Evolutionary conservation across 2,329 filamentous ascomycete genomes (phyloP), one percentile per base, ranked within the genome.

Genomic region (Calonectria pauciramosa): DNA sequence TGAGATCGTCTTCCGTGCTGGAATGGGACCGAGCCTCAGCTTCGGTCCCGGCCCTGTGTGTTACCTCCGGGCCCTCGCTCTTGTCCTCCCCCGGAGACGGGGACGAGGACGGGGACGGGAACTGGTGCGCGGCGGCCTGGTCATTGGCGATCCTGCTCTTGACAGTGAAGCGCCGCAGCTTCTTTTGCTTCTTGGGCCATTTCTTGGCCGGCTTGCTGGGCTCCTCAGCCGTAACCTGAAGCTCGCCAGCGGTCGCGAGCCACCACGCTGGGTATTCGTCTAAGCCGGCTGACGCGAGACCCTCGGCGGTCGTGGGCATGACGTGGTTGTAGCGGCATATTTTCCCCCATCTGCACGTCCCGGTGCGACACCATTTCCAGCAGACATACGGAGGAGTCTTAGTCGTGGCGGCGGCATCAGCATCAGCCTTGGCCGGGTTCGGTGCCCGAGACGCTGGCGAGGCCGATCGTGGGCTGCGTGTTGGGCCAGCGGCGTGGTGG

Each of bases 361-460:
- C 89, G 51, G 86, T 82, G 67, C 84, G 84, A 80, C 88, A 89
- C 88, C 88, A 91, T 80, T 88, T 83, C 16, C 86, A 85, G 80
- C 89, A 81, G 7, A 65, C n/a, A n/a, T 26, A 44, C 32, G n/a
- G n/a, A 66, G 34, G 23, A 32, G 20, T 8, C 34, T 60, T 44
- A 23, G 56, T 52, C 67, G 13, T 51, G 74, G 49, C 67, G 23
- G 56, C 14, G 23, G 11, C 56, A 63, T 41, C n/a, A 63, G 56
- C 36, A 41, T 41, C 56, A 63, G n/a, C 72, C n/a, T 54, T 11
- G 63, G 64, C 4, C 41, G 56, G 36, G 30, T 28, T 44, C 54
- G 30, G 34, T 52, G 16, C n/a, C 23, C 69, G 63, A 47, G 30
- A 20, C 9, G 70, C 26, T 28, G 47, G 23, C 14, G 32, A 59